Evolutionary conservation across 2,329 filamentous ascomycete genomes (phyloP), one percentile per base, ranked within the genome.

Genomic region (Fusarium napiforme): DNA sequence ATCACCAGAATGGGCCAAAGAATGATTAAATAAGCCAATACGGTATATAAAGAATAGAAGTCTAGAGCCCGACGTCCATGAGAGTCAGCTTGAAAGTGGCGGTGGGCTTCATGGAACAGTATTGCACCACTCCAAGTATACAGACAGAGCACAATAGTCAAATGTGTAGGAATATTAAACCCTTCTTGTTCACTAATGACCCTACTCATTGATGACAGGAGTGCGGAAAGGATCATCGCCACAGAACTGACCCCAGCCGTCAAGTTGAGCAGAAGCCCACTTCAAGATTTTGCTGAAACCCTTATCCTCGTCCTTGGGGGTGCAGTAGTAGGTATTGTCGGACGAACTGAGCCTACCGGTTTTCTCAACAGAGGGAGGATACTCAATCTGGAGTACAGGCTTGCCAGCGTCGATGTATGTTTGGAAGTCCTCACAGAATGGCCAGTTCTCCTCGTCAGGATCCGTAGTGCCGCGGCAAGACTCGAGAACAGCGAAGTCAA

Each of bases 401-500:
- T 79, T 81, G 36, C 68, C 77, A n/a, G 72, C 72, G 15, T 75
- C 63, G 34, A 81, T 58, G 49, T 79, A 81, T 14, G 45, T 64
- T 69, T 78, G 77, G 65, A 81, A 82, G 49, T 78, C 74, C 47
- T 68, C 66, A 68, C 80, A 82, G 46, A 80, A 81, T 23, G 75
- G 71, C 50, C 68, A 67, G 50, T 40, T 74, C 52, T 71, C 63
- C 50, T 70, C 72, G 15, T 47, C 40, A 37, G 63, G 60, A 36
- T 75, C 62, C 46, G 69, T 74, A 55, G 71, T 77, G 43, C 78
- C 76, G 36, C 78, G 71, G 64, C 78, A 85, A 74, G 82, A 75
- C 69, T 84, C 71, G 74, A 84, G 72, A 67, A 84, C 73, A 36
- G 79, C 80, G 65, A 82, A 82, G 67, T 82, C 80, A 26, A 81